These are phyloP conservation scores for Teratosphaeria pseudoeucalypti DNA, from an alignment of 2,329 filamentous ascomycete species.

Conservation along the genomic window DNA sequence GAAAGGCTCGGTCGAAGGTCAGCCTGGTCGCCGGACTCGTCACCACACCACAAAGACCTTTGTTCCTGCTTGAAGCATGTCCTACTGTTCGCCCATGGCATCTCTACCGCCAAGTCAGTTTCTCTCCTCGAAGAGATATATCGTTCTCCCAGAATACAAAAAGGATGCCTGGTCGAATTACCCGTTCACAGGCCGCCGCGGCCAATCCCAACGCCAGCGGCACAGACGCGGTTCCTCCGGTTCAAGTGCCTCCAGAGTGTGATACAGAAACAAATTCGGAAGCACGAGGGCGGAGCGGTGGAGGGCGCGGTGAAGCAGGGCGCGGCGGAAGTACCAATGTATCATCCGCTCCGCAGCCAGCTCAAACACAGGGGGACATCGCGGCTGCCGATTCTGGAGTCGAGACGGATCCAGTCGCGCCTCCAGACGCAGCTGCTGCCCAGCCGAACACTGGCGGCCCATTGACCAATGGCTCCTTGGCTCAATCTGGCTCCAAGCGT, in stretches of 20 bases:
- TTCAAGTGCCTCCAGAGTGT: not conserved
- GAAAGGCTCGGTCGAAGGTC: not conserved
- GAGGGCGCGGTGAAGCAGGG: not conserved
- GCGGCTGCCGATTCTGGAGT: not conserved
- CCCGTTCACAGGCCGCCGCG: not conserved
- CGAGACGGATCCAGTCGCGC: not conserved
- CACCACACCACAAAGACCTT: not conserved
- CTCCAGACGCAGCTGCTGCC: not conserved
- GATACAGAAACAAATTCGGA: not conserved
- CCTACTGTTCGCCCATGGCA: not conserved
- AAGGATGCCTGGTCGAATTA: not conserved
- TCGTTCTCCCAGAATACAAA: not conserved
- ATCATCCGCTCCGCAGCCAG: not conserved
- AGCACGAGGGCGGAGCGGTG: not conserved
- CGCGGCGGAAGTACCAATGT: not conserved
- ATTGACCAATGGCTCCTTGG: not conserved
- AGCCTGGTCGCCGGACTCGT: not conserved
- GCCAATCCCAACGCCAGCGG: not conserved
- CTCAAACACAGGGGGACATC: not conserved
- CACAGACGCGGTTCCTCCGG: not conserved
- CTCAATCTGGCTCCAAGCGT: not conserved
- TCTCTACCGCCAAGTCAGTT: not conserved
- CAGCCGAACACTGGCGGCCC: not conserved
- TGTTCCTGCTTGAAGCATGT: not conserved
- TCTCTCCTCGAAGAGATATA: not conserved